Conservation (phyloP, 23 red algal species). For the Chondrus crispus region DNA sequence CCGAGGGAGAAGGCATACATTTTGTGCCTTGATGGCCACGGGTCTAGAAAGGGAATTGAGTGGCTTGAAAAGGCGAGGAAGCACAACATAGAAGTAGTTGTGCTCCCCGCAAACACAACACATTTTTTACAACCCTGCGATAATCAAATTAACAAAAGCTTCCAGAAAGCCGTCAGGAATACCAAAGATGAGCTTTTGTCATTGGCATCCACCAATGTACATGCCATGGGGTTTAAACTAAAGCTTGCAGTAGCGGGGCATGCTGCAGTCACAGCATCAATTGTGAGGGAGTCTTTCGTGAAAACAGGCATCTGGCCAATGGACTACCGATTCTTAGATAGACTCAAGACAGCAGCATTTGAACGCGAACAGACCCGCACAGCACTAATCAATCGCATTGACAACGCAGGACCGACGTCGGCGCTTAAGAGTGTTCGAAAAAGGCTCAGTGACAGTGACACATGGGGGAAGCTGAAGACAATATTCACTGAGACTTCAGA, state of each 20-base stretch:
- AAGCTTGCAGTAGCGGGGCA: too few species aligned
- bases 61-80: neutral
- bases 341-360: too few species aligned
- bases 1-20: neutral
- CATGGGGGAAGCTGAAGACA: neutral
- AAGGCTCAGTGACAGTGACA: neutral
- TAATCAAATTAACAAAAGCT: neutral
- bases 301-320: too few species aligned
- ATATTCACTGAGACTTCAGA: neutral
- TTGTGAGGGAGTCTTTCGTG: too few species aligned
- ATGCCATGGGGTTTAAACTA: too few species aligned
- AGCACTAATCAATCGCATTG: too few species aligned
- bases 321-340: too few species aligned
- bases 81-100: neutral
- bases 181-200: too few species aligned
- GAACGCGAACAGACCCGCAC: too few species aligned
- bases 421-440: neutral
- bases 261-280: too few species aligned
- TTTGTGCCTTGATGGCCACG: slow-evolving; percentile 2
- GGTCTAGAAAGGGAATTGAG: neutral
- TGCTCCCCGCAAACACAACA: neutral
- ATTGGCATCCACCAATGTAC: too few species aligned
- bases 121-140: slow-evolving; percentile 39
- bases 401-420: neutral
- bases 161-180: neutral